Conservation (phyloP, 345 rosid species). For the Litchi chinensis region DNA sequence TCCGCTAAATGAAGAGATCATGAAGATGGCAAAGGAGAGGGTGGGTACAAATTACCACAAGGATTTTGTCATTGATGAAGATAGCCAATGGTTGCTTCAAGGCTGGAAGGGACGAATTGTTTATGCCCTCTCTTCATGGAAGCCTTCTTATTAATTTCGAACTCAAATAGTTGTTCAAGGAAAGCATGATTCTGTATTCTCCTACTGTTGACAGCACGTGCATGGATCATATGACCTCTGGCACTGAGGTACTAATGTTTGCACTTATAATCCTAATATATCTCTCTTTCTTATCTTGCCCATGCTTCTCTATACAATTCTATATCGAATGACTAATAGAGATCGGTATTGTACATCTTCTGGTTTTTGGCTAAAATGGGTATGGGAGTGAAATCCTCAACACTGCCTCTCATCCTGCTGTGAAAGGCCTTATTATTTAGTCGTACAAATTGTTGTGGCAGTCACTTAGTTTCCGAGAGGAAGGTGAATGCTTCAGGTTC, state of each 20-base stretch:
- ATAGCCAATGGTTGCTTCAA: slow-evolving; percentile 51
- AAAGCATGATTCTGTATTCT: slow-evolving; percentile 16
- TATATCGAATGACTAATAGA: neutral
- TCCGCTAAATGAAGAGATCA: slow-evolving; percentile 43
- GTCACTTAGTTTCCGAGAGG: neutral
- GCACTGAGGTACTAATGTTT: slow-evolving; percentile 23
- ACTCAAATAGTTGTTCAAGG: neutral
- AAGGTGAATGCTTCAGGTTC: neutral
- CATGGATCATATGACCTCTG: neutral
- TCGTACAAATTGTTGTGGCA: neutral
- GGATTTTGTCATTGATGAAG: slow-evolving; percentile 50
- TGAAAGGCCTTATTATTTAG: neutral
- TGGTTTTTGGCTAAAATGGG: slow-evolving; percentile 12
- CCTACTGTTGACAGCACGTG: neutral
- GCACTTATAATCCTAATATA: neutral
- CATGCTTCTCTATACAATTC: neutral
- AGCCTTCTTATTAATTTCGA: slow-evolving; percentile 26
- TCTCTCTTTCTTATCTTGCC: neutral
- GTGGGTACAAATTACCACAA: slow-evolving; percentile 43
- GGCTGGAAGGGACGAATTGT: slow-evolving; percentile 65
- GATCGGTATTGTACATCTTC: neutral
- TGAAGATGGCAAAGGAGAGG: slow-evolving; percentile 38
- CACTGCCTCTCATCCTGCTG: slow-evolving; percentile 4
- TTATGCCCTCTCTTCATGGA: slow-evolving; percentile 51
- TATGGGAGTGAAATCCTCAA: slow-evolving; percentile 4